phyloP scores from a whole-genome alignment of 768 basidiomycete genomes.

The Mycena polygramma region DNA sequence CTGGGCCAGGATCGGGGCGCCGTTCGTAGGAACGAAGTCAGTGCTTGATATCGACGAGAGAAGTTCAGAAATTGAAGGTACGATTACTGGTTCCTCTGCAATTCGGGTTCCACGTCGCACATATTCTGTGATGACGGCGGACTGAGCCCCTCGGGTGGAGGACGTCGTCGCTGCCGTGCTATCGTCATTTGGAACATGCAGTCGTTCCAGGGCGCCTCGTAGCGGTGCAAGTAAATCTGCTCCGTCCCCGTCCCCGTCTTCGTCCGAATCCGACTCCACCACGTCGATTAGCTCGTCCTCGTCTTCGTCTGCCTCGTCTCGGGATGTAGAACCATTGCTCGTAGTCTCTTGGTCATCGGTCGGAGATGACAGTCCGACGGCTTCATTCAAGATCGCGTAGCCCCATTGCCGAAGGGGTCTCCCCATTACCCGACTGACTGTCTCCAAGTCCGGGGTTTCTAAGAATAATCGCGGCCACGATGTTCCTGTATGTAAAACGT shows the following conservation, averaged over 20 bases:
- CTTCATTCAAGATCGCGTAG: conserved; percentile 77
- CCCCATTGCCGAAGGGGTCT: conserved; percentile 74
- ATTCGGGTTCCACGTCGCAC: conserved; percentile 78
- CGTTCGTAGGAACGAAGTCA: conserved; percentile 46
- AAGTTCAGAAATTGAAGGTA: conserved; percentile 63
- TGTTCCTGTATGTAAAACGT: conserved; percentile 71
- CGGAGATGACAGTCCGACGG: conserved; percentile 67
- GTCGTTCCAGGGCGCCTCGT: conserved; percentile 73
- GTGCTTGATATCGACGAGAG: conserved; percentile 56
- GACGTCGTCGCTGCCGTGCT: conserved; percentile 50
- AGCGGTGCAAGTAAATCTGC: conserved; percentile 76
- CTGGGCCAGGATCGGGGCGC: conserved; percentile 62
- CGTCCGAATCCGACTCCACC: conserved; percentile 70
- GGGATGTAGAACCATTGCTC: conserved; percentile 28
- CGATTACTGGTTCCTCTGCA: conserved; percentile 67
- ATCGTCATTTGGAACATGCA: conserved; percentile 59
- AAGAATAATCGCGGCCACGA: conserved; percentile 83
- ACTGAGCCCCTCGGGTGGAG: conserved; percentile 42
- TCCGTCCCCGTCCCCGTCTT: conserved; percentile 53
- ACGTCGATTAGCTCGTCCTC: conserved; percentile 78
- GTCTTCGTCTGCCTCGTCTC: conserved; percentile 46
- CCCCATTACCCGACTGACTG: conserved; percentile 72
- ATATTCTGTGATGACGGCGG: conserved; percentile 64
- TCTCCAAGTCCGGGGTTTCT: conserved; percentile 82
- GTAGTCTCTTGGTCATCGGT: conserved; percentile 42